Evolutionary conservation across 2,329 filamentous ascomycete species (phyloP), one percentile per base, ranked within the genome.

Genomic region (Chaetomiaceae sp.): DNA sequence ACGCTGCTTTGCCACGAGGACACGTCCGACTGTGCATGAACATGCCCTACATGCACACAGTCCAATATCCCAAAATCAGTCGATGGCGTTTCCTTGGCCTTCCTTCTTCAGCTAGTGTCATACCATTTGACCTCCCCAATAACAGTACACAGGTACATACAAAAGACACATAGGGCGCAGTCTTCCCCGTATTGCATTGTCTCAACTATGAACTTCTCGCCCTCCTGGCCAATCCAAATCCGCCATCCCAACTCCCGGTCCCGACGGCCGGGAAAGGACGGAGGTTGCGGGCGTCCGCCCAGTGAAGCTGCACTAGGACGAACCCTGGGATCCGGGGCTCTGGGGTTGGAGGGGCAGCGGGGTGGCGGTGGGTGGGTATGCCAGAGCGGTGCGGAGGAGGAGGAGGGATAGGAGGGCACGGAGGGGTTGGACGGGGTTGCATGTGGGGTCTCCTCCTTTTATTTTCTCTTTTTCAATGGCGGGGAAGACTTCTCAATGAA

Each of bases 221-320:
- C 37, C 50, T 44, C 21, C 43, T 46, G 36, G 21, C 50, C 50
- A 48, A 53, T 53, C 37, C 43, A 33, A 20, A 13, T 13, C 27
- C 34, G 25, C 34, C 1, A 23, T 13, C 16, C 40, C 43, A 43
- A 54, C 34, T 55, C 36, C 52, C 46, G 46, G 25, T 21, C 33
- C 46, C 47, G 53, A 41, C 41, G 36, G 36, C 53, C 55, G 55
- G 55, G 55, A 55, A 51, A 53, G 53, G 36, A 57, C 52, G 52
- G 55, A 54, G 47, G 20, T 27, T 5, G 25, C 25, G 25, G 25
- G 25, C 25, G 5, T 27, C n/a, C n/a, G n/a, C n/a, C n/a, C n/a
- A n/a, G n/a, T n/a, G n/a, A n/a, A n/a, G n/a, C n/a, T n/a, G n/a
- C n/a, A n/a, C n/a, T n/a, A n/a, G n/a, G n/a, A n/a, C n/a, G n/a